Evolutionary conservation across 768 basidiomycete genomes (phyloP), one percentile per base, ranked within the genome.

Genomic region (Lentinula sp.): DNA sequence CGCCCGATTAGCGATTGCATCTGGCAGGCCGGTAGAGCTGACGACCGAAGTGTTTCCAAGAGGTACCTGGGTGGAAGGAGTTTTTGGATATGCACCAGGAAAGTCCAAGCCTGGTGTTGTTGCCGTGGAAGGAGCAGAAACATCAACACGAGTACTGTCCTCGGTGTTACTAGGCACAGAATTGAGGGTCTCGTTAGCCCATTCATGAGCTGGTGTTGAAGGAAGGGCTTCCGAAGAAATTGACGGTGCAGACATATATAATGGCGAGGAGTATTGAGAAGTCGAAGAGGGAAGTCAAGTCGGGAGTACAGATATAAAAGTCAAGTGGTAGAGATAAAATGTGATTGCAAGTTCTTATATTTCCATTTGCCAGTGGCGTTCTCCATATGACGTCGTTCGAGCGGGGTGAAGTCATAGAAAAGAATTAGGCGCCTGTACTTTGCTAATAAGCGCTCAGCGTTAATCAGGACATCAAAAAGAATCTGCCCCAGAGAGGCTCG

Each of bases 401-500:
- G 21, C 28, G 1, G 21, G 9, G 46, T n/a, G 21, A 48, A 16
- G 46, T 48, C 46, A 39, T 39, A 8, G 37, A 8, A 13, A 39
- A 18, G 42, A 43, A 5, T 43, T n/a, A 48, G 46, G 8, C 46
- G 46, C 46, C 28, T 28, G 28, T 28, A 28, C 28, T 28, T 28
- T 3, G 28, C 28, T 28, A 28, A 39, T 39, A 39, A 39, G 37
- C 37, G 37, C 37, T 39, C 37, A 39, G 2, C 7, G 13, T 39
- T 8, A 8, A 39, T 13, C 9, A 8, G 13, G 37, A 13, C 9
- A 39, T 8, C 37, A 39, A 39, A 39, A 39, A 39, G 37, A 39
- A 1, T 28, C 51, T 55, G 54, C 54, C 54, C 54, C 54, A 55
- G 54, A 55, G 54, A 55, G 54, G 54, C 54, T 55, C 54, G 54